Conservation (phyloP, 2,329 filamentous ascomycete genomes). For the Penicillium frequentans region DNA sequence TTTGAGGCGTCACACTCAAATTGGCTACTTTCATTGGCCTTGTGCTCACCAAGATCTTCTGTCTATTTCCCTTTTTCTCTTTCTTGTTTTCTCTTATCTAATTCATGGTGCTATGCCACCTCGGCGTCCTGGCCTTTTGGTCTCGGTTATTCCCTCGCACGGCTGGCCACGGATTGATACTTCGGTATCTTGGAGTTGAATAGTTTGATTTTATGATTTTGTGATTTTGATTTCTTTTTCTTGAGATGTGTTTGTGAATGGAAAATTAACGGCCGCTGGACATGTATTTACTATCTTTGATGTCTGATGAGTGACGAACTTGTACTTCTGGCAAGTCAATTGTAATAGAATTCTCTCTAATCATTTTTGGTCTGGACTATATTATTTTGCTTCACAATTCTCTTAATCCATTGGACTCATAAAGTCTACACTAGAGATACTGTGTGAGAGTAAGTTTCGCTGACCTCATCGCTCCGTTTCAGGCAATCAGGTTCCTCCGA, state of each 20-base stretch:
- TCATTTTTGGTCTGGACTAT: not conserved
- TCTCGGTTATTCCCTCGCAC: constrained; percentile 4
- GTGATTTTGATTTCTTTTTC: constrained; percentile 12
- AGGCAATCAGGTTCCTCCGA: constrained; percentile 3
- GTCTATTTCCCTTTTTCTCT: constrained; percentile 4
- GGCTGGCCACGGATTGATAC: constrained; percentile 6
- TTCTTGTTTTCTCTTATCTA: constrained; percentile 4
- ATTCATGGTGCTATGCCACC: constrained; percentile 9
- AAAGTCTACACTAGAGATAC: not conserved
- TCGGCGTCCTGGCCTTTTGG: constrained; percentile 8
- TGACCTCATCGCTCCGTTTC: constrained; percentile 18
- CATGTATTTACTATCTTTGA: constrained; percentile 30
- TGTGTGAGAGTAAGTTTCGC: not conserved
- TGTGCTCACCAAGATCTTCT: not conserved
- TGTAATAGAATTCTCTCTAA: constrained; percentile 21
- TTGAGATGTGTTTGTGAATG: constrained; percentile 3
- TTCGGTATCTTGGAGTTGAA: constrained; percentile 9
- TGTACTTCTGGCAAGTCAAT: constrained; percentile 23
- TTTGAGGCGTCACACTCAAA: constrained; percentile 45
- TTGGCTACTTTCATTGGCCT: constrained; percentile 14
- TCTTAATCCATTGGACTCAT: no score
- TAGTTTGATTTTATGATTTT: constrained; percentile 6
- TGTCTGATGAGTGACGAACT: constrained; percentile 28
- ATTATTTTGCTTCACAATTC: no score
- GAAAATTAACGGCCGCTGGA: constrained; percentile 10